Conservation (phyloP, 768 basidiomycete genomes). For the Suillus americanus region DNA sequence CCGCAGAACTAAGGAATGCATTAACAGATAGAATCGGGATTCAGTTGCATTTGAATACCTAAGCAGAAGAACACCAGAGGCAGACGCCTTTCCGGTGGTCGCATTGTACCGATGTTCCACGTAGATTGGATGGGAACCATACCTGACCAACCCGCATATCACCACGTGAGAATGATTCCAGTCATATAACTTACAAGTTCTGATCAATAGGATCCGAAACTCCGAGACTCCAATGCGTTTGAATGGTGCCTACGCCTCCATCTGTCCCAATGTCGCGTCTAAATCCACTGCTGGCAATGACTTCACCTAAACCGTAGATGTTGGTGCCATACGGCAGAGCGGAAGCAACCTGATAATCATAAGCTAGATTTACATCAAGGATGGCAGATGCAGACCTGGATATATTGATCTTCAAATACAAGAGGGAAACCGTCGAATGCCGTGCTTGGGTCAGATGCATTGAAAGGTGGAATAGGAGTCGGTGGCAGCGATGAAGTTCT, state of each 20-base stretch:
- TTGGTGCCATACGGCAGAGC: constrained; percentile 66
- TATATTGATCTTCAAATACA: constrained; percentile 72
- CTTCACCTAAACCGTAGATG: constrained; percentile 78
- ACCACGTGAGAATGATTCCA: not conserved
- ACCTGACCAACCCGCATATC: constrained; percentile 35
- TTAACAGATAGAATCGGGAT: not conserved
- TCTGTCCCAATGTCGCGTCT: constrained; percentile 55
- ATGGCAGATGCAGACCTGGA: constrained; percentile 45
- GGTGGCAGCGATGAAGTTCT: constrained; percentile 54
- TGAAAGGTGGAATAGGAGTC: constrained; percentile 47
- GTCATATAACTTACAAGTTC: constrained; percentile 52
- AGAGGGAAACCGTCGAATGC: constrained; percentile 58
- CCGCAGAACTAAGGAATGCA: constrained; percentile 50
- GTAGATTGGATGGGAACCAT: constrained; percentile 75
- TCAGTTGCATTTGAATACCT: constrained; percentile 38
- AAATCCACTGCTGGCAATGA: constrained; percentile 67
- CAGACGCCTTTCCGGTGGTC: constrained; percentile 47
- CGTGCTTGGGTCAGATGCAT: constrained; percentile 43
- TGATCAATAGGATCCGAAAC: constrained; percentile 61
- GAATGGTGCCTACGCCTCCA: constrained; percentile 54
- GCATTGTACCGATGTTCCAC: constrained; percentile 67
- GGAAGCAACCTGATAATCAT: constrained; percentile 49
- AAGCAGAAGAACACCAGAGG: constrained; percentile 80
- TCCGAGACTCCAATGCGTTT: constrained; percentile 69
- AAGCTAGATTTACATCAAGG: not conserved